phyloP scores from a whole-genome alignment of 108 stramenopile genomes.

The Mediolabrus comicus region DNA sequence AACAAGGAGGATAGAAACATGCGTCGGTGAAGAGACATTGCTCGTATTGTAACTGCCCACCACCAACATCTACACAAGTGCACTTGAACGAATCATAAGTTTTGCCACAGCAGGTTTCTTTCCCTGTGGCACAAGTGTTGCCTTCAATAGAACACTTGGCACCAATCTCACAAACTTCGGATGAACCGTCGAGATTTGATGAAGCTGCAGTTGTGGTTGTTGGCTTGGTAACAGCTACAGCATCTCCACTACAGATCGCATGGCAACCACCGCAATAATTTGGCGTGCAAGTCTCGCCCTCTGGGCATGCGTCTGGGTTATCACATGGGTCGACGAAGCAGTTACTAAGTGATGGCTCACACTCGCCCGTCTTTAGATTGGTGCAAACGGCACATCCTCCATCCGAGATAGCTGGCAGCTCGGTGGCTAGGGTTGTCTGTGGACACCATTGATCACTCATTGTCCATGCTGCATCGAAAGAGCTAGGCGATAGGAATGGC shows the following conservation, averaged over 20 bases:
- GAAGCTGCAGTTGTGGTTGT: neutral
- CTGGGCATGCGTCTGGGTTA: neutral
- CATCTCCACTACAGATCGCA: conserved; percentile 1
- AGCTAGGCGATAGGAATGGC: conserved; percentile 15
- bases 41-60: neutral
- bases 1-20: neutral
- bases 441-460: neutral
- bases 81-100: neutral
- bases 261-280: conserved; percentile 31
- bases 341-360: neutral
- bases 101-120: neutral
- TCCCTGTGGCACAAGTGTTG: neutral
- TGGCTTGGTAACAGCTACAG: neutral
- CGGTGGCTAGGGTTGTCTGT: too few species aligned
- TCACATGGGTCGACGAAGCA: conserved; percentile 19
- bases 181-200: neutral
- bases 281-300: conserved; percentile 1
- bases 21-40: neutral
- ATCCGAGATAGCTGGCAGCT: neutral
- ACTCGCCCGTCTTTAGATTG: neutral
- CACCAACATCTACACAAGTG: neutral
- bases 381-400: neutral
- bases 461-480: conserved; percentile 4
- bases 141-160: neutral
- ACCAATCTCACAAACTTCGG: neutral